Conservation (phyloP, 139 green algal genomes). For the Closterium sp. region DNA sequence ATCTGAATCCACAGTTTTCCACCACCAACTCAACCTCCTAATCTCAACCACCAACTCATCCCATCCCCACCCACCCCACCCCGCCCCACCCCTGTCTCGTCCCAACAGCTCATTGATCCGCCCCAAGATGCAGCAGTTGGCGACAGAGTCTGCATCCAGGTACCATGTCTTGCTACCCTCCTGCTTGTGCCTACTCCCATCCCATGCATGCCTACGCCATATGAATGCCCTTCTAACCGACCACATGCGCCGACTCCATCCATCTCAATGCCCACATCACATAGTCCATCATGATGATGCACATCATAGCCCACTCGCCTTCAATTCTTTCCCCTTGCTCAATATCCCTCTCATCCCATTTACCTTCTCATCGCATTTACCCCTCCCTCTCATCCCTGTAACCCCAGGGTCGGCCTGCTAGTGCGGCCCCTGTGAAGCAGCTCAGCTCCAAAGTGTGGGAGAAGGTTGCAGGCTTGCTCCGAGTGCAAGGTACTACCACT, state of each 20-base stretch:
- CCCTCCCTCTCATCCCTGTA: not conserved
- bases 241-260: not conserved
- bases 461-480: conserved; percentile 23
- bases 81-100: too few relatives aligned
- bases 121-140: not conserved
- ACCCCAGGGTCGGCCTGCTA: conserved; percentile 16
- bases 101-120: conserved; percentile 18
- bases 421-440: conserved; percentile 28
- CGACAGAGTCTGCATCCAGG: conserved; percentile 12
- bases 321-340: not conserved
- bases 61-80: not conserved
- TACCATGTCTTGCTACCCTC: not conserved
- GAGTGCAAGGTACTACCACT: conserved; percentile 9
- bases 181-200: not conserved
- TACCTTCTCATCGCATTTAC: not conserved
- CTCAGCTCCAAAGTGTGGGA: conserved; percentile 41
- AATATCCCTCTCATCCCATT: not conserved
- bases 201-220: not conserved
- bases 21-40: not conserved
- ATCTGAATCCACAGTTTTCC: not conserved
- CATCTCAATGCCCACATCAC: too few relatives aligned
- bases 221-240: not conserved
- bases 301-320: conserved; percentile 2
- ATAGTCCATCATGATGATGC: too few relatives aligned
- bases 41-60: not conserved